These are phyloP conservation scores for Kodamaea kaohsiungensis DNA, from an alignment of 805 yeast species.

Conservation along the genomic window DNA sequence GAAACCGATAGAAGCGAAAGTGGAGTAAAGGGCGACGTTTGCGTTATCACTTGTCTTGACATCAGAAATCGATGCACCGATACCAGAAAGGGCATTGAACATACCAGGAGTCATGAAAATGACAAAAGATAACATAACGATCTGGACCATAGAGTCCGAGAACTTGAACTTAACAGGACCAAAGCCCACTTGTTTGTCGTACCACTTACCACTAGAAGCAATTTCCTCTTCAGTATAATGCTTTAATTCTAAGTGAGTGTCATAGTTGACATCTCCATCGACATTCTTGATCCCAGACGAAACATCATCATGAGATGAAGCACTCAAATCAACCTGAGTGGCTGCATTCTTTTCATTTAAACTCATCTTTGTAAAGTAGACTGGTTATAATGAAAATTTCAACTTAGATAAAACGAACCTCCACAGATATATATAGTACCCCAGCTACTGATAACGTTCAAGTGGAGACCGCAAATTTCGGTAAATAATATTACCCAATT, in stretches of 20 bases:
- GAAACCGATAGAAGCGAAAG: constrained; percentile 59
- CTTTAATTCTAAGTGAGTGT: constrained; percentile 21
- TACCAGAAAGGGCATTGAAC: constrained; percentile 52
- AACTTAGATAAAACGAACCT: neutral
- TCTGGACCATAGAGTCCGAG: constrained; percentile 42
- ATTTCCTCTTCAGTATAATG: constrained; percentile 30
- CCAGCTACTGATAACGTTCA: constrained; percentile 4
- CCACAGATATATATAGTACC: neutral
- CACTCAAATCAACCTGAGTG: neutral
- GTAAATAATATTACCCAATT: neutral
- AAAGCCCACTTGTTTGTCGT: constrained; percentile 23
- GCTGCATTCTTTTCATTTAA: neutral
- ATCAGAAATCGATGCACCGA: constrained; percentile 45
- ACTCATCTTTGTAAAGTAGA: neutral
- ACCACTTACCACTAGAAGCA: constrained; percentile 42
- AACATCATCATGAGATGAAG: constrained; percentile 10
- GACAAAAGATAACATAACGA: constrained; percentile 47
- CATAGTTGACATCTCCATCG: neutral
- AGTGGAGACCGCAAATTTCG: neutral
- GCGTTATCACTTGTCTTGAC: constrained; percentile 47
- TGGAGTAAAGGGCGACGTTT: constrained; percentile 52
- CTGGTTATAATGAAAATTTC: no score
- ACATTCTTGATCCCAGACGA: constrained; percentile 4
- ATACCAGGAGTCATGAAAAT: constrained; percentile 54
- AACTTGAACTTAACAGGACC: constrained; percentile 23